Percentiles rank a stretch among this genome's conserved stretches.
Evolutionary conservation across 306 rosid genomes (phyloP).

Genomic region (Pyrus bretschneideri): DNA sequence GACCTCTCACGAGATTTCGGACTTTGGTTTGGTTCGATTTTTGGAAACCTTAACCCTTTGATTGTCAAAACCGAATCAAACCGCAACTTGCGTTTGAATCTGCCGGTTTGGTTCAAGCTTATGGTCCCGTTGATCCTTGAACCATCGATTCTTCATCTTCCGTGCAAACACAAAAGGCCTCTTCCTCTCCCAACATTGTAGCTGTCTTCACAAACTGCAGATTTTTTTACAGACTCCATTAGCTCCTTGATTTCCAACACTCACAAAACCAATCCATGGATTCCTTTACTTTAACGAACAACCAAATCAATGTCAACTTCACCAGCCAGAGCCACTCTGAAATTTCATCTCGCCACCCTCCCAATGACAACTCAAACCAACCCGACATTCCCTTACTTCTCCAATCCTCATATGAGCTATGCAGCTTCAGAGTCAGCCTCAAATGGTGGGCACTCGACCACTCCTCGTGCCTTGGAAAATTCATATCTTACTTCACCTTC

Average conservation of each 20-base stretch:
- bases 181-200: background rate
- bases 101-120: too few relatives aligned
- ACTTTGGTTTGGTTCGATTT: background rate
- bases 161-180: too few relatives aligned
- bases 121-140: too few relatives aligned
- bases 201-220: background rate
- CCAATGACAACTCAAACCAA: slow-evolving; percentile 2
- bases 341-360: background rate
- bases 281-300: background rate
- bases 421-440: slow-evolving; percentile 53
- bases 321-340: background rate
- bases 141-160: too few relatives aligned
- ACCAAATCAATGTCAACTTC: background rate
- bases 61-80: too few relatives aligned
- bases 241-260: background rate
- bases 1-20: background rate
- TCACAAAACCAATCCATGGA: background rate
- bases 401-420: slow-evolving; percentile 56
- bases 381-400: slow-evolving; percentile 45
- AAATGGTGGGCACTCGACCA: slow-evolving; percentile 88
- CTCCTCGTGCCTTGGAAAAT: slow-evolving; percentile 46
- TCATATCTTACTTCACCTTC: slow-evolving; percentile 50
- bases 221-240: background rate
- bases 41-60: too few relatives aligned
- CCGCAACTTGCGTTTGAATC: too few relatives aligned